Evolutionary conservation across 108 stramenopile genomes (phyloP).

Genomic region (Nannochloropsis granulata): DNA sequence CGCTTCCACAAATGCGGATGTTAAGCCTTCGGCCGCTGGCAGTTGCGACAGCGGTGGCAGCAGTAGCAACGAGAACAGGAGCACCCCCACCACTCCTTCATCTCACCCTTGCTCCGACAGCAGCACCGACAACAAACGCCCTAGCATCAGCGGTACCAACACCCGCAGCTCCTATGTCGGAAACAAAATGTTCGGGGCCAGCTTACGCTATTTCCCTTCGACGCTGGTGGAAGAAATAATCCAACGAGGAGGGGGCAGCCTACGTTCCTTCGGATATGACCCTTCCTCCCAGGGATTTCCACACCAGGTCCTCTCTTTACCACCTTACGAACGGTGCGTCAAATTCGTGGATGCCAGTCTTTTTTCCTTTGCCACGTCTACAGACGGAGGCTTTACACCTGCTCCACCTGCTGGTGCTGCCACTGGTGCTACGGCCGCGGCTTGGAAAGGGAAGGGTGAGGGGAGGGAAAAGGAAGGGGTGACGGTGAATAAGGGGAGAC

Average conservation of each 20-base stretch:
- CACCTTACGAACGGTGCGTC: background rate
- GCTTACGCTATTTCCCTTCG: background rate
- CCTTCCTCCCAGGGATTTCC: background rate
- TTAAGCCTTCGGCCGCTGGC: no score
- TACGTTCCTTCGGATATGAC: background rate
- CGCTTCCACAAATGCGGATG: no score
- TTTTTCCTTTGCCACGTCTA: background rate
- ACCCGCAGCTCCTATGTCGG: no score
- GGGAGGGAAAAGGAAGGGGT: background rate
- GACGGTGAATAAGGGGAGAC: background rate
- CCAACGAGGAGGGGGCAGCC: background rate
- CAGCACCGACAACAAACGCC: no score
- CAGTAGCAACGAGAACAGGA: no score
- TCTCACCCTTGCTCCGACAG: no score
- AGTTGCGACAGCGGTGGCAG: no score
- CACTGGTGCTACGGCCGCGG: background rate
- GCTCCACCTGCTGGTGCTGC: background rate
- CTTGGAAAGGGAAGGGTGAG: background rate
- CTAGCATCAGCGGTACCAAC: no score
- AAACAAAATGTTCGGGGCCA: background rate
- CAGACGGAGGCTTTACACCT: background rate
- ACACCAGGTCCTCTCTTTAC: background rate
- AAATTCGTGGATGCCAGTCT: background rate
- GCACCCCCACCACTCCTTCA: no score
- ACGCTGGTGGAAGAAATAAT: background rate